Conservation (phyloP, 208 protist genomes). For the Trypanosoma brucei region DNA sequence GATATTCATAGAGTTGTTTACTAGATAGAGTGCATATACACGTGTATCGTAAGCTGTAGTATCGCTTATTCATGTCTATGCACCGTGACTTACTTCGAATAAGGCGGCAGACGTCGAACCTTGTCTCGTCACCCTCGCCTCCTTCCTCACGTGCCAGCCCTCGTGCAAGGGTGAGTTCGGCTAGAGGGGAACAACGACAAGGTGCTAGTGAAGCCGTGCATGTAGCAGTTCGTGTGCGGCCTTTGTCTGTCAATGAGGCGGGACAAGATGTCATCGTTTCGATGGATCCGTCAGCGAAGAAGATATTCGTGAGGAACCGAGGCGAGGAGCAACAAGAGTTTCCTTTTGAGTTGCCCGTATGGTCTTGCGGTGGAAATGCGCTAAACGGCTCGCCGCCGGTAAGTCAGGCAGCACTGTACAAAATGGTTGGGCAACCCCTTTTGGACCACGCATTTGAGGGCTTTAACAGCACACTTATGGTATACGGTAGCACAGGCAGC, state of each 20-base stretch:
- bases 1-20: background rate
- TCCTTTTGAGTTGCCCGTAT: slow-evolving; percentile 63
- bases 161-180: background rate
- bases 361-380: slow-evolving; percentile 48
- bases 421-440: slow-evolving; percentile 79
- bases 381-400: slow-evolving; percentile 37
- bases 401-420: slow-evolving; percentile 78
- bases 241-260: slow-evolving; percentile 33
- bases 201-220: slow-evolving; percentile 46
- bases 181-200: background rate
- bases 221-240: slow-evolving; percentile 75
- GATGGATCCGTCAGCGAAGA: slow-evolving; percentile 49
- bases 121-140: background rate
- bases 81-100: slow-evolving; percentile 11
- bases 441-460: slow-evolving; percentile 88
- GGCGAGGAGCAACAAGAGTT: slow-evolving; percentile 30
- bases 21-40: too few species aligned
- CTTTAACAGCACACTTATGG: slow-evolving; percentile 89
- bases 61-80: slow-evolving; percentile 6
- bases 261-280: slow-evolving; percentile 53
- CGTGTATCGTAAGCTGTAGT: background rate
- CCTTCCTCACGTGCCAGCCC: background rate
- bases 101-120: background rate
- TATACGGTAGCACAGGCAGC: slow-evolving; percentile 88
- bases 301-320: slow-evolving; percentile 35